Evolutionary conservation across 140 eudicot species (phyloP).

Genomic region (Flaveria floridana): DNA sequence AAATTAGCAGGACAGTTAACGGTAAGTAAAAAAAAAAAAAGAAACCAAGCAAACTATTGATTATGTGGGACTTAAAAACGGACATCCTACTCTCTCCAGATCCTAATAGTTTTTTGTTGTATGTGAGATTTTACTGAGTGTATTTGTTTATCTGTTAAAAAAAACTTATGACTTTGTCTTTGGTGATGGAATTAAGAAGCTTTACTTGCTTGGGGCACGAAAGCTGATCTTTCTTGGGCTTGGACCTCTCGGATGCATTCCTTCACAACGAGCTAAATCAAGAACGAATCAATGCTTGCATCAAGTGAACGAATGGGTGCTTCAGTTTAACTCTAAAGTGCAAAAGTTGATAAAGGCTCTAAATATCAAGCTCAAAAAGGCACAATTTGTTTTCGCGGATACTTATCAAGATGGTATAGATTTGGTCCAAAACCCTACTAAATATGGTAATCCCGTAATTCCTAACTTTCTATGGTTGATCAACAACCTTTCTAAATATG

Average conservation of each 20-base stretch:
- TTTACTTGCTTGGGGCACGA: constrained; percentile 75
- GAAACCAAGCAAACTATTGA: background rate
- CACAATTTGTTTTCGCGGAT: constrained; percentile 63
- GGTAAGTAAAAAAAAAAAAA: constrained; percentile 29
- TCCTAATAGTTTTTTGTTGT: background rate
- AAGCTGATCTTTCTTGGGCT: constrained; percentile 79
- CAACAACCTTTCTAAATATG: constrained; percentile 42
- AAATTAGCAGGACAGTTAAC: constrained; percentile 63
- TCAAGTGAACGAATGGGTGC: constrained; percentile 67
- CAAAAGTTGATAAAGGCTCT: constrained; percentile 45
- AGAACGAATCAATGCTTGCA: constrained; percentile 49
- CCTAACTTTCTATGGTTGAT: constrained; percentile 41
- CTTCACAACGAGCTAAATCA: constrained; percentile 80
- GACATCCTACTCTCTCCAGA: no score
- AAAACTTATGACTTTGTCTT: constrained; percentile 15
- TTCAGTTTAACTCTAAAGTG: constrained; percentile 58
- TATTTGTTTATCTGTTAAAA: background rate
- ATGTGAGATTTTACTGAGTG: background rate
- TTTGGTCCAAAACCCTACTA: constrained; percentile 55
- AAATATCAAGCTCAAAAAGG: constrained; percentile 47
- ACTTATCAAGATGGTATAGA: constrained; percentile 63
- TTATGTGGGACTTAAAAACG: no score
- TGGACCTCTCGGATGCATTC: constrained; percentile 93
- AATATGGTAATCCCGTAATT: constrained; percentile 45
- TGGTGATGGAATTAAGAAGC: constrained; percentile 45